A percentile compares a stretch with the other conserved stretches of the same genome.
Conservation (phyloP, 2,329 filamentous ascomycete species). For the Neoascochyta sp. region DNA sequence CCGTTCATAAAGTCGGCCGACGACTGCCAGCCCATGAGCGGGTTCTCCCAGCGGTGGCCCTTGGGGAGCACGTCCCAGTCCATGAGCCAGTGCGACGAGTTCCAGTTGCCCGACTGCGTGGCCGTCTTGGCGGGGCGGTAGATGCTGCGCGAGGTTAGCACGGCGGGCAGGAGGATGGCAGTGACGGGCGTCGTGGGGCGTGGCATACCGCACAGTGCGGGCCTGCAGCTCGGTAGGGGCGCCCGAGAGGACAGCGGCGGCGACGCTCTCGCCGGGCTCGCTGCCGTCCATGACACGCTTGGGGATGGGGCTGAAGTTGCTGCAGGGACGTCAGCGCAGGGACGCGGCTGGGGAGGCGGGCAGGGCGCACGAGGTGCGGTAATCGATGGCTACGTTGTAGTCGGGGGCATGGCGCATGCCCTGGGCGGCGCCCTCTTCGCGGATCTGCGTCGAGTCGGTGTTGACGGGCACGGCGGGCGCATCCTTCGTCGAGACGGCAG, state of each 20-base stretch:
- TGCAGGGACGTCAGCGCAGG: no score
- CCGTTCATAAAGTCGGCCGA: conserved; percentile 94
- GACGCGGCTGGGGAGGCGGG: no score
- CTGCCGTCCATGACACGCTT: conserved; percentile 87
- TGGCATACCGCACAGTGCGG: conserved; percentile 78
- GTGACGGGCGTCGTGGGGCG: background rate
- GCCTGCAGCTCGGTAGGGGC: conserved; percentile 92
- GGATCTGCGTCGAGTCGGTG: conserved; percentile 49
- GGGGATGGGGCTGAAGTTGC: conserved; percentile 86
- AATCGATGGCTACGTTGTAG: conserved; percentile 77
- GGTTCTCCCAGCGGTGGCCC: conserved; percentile 97
- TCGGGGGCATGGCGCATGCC: conserved; percentile 68
- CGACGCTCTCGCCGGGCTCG: conserved; percentile 69
- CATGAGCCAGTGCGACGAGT: conserved; percentile 86
- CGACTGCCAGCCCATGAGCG: conserved; percentile 97
- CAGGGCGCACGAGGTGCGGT: conserved; percentile 76
- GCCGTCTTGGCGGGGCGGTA: conserved; percentile 90
- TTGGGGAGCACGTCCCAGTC: conserved; percentile 94
- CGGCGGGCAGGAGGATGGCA: background rate
- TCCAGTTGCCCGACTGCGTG: conserved; percentile 89
- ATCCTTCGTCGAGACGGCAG: conserved; percentile 35
- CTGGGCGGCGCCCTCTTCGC: conserved; percentile 49
- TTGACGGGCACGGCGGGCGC: conserved; percentile 33
- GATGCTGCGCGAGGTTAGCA: conserved; percentile 59
- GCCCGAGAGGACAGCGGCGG: conserved; percentile 84